A percentile compares a stretch with the other conserved stretches of the same genome.
Evolutionary conservation across 2,329 filamentous ascomycete species (phyloP).

Genomic region (Xylaria sp.): DNA sequence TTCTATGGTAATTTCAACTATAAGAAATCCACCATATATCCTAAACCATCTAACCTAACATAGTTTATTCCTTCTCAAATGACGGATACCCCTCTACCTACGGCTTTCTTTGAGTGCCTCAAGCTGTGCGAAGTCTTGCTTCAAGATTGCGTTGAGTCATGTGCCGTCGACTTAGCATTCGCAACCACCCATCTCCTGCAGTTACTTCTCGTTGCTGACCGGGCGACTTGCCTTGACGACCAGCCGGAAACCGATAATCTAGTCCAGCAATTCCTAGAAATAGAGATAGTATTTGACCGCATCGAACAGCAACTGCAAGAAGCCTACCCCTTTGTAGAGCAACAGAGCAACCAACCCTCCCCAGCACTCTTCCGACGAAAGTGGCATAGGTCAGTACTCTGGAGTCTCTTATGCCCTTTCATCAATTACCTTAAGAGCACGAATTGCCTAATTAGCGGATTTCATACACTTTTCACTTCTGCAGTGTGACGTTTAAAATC

Average conservation of each 20-base stretch:
- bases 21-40: background rate
- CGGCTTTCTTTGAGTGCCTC: conserved; percentile 51
- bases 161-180: conserved; percentile 49
- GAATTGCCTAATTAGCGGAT: no score
- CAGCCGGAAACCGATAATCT: conserved; percentile 42
- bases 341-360: conserved; percentile 44
- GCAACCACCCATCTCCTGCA: conserved; percentile 49
- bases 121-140: conserved; percentile 45
- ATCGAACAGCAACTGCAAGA: conserved; percentile 46
- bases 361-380: conserved; percentile 55
- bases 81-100: conserved; percentile 47
- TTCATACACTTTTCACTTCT: no score
- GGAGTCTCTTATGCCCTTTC: no score
- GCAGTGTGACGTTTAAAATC: no score
- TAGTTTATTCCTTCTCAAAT: conserved; percentile 54
- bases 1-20: conserved; percentile 52
- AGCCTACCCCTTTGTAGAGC: conserved; percentile 47
- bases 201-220: conserved; percentile 45
- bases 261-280: conserved; percentile 47
- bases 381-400: no score
- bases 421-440: no score
- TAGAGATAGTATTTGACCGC: conserved; percentile 48
- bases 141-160: conserved; percentile 43
- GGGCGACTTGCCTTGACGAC: conserved; percentile 46
- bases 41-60: conserved; percentile 13